Base-by-base conservation (phyloP, 352 stramenopile species). In the Plasmopara viticola region DNA sequence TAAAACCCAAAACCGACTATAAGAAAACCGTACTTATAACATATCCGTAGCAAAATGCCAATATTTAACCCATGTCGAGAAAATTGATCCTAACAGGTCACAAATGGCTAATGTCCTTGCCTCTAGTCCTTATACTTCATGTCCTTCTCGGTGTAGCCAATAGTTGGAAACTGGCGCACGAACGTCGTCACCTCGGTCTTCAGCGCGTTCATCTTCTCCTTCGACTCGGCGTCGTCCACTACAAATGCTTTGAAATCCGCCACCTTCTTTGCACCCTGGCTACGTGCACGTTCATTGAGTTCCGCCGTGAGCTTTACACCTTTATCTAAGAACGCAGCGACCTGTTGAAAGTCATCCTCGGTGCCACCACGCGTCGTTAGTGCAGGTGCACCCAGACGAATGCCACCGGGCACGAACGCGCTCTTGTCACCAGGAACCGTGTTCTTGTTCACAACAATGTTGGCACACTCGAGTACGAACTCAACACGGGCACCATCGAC, bases 361-460 rank as follows among this genome's bases (percentile, higher is more conserved):
- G 79, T 94, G 57, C 97, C 97, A 15, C 95, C 96, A 45, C 96
- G 87, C 29, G 94, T 96, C 13, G 95, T 98, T 37, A 99, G 67
- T 40, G 96, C 95, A 9, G 95, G 95, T 17, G 95, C 89, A 53
- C 96, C 96, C 44, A 99, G 94, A 52, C 96, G 94, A 59, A 99
- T 97, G 4, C 96, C 96, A 47, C 95, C 93, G 10, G 96, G 96
- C 51, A 95, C 97, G 6, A 99, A 84, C 9, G 96, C 96, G 41
- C 89, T 98, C 61, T 89, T 98, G 80, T 99, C 96, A 30, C 95
- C 93, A 2, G 95, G 96, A 37, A 99, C 83, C 13, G 95, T 98
- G 78, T 99, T 99, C 76, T 99, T 99, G 84, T 99, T 99, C 45
- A 95, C 94, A 17, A 97, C 94, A 62, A 99, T 98, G 74, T 98